Conservation (phyloP, 768 basidiomycete genomes). For the Cyclocybe cylindracea region DNA sequence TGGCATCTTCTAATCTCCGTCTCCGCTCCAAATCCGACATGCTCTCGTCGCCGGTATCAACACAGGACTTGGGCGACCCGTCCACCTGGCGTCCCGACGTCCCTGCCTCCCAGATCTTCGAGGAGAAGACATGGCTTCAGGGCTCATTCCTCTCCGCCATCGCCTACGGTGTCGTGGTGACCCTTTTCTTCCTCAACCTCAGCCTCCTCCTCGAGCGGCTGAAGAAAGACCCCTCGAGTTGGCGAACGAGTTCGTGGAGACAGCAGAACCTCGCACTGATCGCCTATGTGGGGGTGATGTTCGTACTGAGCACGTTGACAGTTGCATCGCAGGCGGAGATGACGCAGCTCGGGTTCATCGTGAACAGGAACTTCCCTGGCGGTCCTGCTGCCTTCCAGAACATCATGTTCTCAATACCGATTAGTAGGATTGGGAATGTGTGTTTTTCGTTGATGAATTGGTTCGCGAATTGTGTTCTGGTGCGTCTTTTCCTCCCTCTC, state of each 20-base stretch:
- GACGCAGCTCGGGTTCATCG: slow-evolving; percentile 12
- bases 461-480: slow-evolving; percentile 15
- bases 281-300: slow-evolving; percentile 14
- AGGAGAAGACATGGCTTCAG: slow-evolving; percentile 12
- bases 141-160: slow-evolving; percentile 11
- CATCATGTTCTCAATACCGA: slow-evolving; percentile 9
- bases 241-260: neutral
- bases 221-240: neutral
- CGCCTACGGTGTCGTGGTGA: slow-evolving; percentile 13
- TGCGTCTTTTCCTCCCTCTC: neutral
- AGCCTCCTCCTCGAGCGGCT: slow-evolving; percentile 5
- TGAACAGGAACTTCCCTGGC: slow-evolving; percentile 2
- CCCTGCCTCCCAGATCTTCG: too few species aligned
- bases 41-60: too few species aligned
- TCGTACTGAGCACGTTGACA: slow-evolving; percentile 12
- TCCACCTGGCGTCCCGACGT: too few species aligned
- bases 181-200: slow-evolving; percentile 14
- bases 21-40: too few species aligned
- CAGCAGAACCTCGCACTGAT: slow-evolving; percentile 1
- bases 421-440: slow-evolving; percentile 11
- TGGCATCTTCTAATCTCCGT: too few species aligned
- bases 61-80: too few species aligned
- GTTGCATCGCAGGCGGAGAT: slow-evolving; percentile 12
- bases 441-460: slow-evolving; percentile 16
- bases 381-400: slow-evolving; percentile 6